Base-by-base conservation (phyloP, 495 filamentous ascomycete species). In the Astrocystis sublimbata region DNA sequence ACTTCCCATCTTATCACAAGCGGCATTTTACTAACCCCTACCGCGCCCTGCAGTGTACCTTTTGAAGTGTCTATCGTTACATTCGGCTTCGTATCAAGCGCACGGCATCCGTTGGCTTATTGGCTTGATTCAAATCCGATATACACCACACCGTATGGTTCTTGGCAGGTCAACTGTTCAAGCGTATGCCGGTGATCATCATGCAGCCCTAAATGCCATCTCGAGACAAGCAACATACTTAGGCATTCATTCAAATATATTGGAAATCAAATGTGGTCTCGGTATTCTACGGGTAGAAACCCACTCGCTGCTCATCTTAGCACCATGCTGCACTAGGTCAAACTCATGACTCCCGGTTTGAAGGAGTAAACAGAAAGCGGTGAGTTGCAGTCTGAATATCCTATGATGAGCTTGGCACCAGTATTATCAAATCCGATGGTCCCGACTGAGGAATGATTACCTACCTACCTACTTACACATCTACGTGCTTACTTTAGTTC, bases 391-490 rank as follows among this genome's bases (percentile, higher is more conserved):
- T n/a, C n/a, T n/a, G n/a, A n/a, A n/a, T n/a, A 9, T 13, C 28
- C 2, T 15, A 12, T 24, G n/a, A 41, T 28, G 13, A 24, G 23
- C n/a, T 41, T 17, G 36, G 13, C 42, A n/a, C n/a, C n/a, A n/a
- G 35, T 56, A 24, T 56, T 24, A 56, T 41, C 52, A 40, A 56
- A 30, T 56, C 52, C 52, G 52, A 56, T 10, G 24, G 36, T 15
- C 52, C 52, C 52, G 52, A 56, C 42, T 56, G 21, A 24, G 42
- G 31, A 30, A 24, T n/a, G 9, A 40, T 8, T 31, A 17, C n/a
- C n/a, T n/a, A n/a, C n/a, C n/a, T n/a, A n/a, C n/a, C n/a, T n/a
- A n/a, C n/a, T n/a, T n/a, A n/a, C n/a, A n/a, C n/a, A n/a, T n/a
- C n/a, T n/a, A n/a, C n/a, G n/a, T n/a, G n/a, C n/a, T n/a, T n/a